Conservation (phyloP, 2,329 filamentous ascomycete genomes). For the Periconia macrospinosa region DNA sequence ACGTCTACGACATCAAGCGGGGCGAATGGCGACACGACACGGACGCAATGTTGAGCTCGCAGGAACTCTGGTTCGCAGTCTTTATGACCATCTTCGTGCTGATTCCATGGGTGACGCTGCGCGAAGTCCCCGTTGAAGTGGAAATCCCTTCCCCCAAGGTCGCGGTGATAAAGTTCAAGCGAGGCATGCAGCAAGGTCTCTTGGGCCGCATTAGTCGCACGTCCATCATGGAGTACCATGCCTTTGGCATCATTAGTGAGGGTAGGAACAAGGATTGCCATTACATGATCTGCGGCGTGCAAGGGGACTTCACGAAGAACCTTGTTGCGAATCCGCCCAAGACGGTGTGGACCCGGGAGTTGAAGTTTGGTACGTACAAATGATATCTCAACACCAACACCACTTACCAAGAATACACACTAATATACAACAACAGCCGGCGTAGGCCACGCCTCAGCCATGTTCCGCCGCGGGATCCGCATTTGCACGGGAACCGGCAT, state of each 20-base stretch:
- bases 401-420: not conserved
- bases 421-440: slow-evolving; percentile 27
- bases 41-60: slow-evolving; percentile 31
- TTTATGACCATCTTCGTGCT: slow-evolving; percentile 42
- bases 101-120: slow-evolving; percentile 39
- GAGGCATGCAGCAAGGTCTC: slow-evolving; percentile 41
- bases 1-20: slow-evolving; percentile 37
- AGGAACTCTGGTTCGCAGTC: slow-evolving; percentile 40
- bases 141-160: slow-evolving; percentile 41
- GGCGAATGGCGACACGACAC: slow-evolving; percentile 32
- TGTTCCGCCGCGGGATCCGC: slow-evolving; percentile 41
- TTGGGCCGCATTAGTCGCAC: slow-evolving; percentile 39
- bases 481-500: slow-evolving; percentile 41
- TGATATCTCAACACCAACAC: not conserved
- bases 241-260: slow-evolving; percentile 41
- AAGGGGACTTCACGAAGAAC: slow-evolving; percentile 39
- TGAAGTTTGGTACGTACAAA: slow-evolving; percentile 40
- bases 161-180: slow-evolving; percentile 35
- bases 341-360: slow-evolving; percentile 36
- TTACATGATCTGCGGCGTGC: slow-evolving; percentile 42
- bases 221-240: slow-evolving; percentile 42
- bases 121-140: slow-evolving; percentile 37
- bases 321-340: slow-evolving; percentile 37
- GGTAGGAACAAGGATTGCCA: slow-evolving; percentile 31
- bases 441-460: slow-evolving; percentile 38